These are phyloP conservation scores for Pythium apleroticum DNA, from an alignment of 352 stramenopile species.

Conservation along the genomic window DNA sequence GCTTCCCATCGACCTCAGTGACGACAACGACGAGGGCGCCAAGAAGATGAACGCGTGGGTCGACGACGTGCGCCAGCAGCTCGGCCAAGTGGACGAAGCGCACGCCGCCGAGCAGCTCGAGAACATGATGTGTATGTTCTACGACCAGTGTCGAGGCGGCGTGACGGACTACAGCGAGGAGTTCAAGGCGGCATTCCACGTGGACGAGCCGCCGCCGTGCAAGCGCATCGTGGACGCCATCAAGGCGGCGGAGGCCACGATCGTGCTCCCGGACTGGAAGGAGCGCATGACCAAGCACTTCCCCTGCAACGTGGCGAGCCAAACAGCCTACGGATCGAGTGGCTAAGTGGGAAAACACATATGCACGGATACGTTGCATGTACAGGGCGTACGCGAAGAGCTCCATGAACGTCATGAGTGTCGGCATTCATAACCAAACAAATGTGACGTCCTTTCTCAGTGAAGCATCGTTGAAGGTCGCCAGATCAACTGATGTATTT, in stretches of 20 bases:
- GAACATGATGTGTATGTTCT: conserved; percentile 46
- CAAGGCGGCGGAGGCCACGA: conserved; percentile 7
- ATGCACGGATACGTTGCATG: no score
- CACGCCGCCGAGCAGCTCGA: conserved; percentile 27
- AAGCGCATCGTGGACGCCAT: conserved; percentile 37
- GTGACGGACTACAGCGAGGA: conserved; percentile 37
- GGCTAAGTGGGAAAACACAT: neutral
- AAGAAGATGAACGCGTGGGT: conserved; percentile 21
- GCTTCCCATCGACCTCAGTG: neutral
- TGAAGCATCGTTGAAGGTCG: no score
- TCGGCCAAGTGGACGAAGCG: conserved; percentile 10
- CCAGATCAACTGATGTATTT: no score
- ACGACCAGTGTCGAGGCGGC: conserved; percentile 39
- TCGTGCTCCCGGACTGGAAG: conserved; percentile 33
- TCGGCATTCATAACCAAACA: no score
- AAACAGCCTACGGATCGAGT: neutral
- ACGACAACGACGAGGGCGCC: conserved; percentile 16
- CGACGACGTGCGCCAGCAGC: conserved; percentile 14
- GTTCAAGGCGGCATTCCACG: conserved; percentile 39
- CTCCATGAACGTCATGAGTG: no score
- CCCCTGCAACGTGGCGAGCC: conserved; percentile 13
- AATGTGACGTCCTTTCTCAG: neutral
- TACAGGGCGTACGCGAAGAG: neutral
- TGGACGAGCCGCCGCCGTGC: conserved; percentile 30
- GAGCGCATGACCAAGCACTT: conserved; percentile 31